phyloP scores from a whole-genome alignment of 2,329 filamentous ascomycete species.

The Talaromyces sp. region DNA sequence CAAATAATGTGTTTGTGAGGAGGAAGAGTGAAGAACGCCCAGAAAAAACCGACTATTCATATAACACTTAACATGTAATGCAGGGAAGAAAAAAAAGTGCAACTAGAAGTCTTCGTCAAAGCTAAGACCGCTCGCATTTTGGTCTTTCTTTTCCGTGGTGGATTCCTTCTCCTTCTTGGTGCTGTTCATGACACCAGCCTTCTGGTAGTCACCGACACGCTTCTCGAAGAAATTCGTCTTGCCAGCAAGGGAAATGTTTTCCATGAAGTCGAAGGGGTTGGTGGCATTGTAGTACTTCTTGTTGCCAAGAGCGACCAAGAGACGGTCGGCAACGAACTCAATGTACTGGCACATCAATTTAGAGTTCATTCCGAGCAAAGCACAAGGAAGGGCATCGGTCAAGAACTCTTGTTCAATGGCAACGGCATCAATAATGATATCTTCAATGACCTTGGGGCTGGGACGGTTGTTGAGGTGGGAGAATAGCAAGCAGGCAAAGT shows the following conservation, averaged over 20 bases:
- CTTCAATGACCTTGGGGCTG: conserved; percentile 71
- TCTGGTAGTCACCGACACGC: conserved; percentile 98
- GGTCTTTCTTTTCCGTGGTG: conserved; percentile 38
- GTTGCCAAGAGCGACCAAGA: conserved; percentile 89
- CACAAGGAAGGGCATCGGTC: conserved; percentile 88
- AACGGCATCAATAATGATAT: conserved; percentile 93
- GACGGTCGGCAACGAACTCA: conserved; percentile 96
- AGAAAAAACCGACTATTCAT: not conserved
- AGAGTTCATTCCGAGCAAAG: conserved; percentile 94
- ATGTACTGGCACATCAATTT: conserved; percentile 99
- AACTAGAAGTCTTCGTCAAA: conserved; percentile 97
- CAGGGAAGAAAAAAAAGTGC: conserved; percentile 14
- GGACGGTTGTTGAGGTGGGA: conserved; percentile 95
- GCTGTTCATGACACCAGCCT: conserved; percentile 96
- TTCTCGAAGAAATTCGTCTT: conserved; percentile 99
- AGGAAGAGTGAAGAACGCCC: conserved; percentile 9
- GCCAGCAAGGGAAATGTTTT: conserved; percentile 96
- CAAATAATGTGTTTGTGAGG: not conserved
- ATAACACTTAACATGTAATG: conserved; percentile 11
- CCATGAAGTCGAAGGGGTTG: conserved; percentile 99
- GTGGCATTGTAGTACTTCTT: conserved; percentile 86
- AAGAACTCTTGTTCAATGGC: conserved; percentile 96
- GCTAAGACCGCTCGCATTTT: conserved; percentile 67
- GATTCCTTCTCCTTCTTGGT: conserved; percentile 67
- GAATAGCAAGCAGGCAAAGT: conserved; percentile 96